Evolutionary conservation across 2,329 filamentous ascomycete species (phyloP).

Genomic region (Trichophyton rubrum): DNA sequence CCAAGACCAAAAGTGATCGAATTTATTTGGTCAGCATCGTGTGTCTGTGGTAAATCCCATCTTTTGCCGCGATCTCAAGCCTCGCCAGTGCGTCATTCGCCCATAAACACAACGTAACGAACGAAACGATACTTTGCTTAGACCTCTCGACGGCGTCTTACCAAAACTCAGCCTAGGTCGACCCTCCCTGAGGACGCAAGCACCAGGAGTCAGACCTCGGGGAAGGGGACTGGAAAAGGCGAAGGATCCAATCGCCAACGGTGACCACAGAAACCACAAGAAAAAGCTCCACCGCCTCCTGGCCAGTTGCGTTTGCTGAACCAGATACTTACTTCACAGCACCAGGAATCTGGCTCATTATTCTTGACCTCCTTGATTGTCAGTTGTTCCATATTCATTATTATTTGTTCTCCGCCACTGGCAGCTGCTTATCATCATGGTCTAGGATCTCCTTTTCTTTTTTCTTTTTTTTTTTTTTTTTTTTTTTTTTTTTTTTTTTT

Average conservation of each 20-base stretch:
- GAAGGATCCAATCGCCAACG: constrained; percentile 1
- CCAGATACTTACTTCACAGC: not conserved
- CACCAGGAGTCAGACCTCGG: not conserved
- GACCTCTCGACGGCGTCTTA: constrained; percentile 2
- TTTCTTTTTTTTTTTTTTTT: not conserved
- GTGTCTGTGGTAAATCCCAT: not conserved
- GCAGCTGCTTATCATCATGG: not conserved
- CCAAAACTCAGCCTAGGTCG: not conserved
- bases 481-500: not conserved
- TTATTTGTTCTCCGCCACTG: not conserved
- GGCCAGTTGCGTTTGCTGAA: not conserved
- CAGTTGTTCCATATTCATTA: not conserved
- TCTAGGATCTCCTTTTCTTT: not conserved
- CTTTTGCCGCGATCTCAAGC: not conserved
- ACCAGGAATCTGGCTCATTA: not conserved
- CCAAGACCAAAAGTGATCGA: not conserved
- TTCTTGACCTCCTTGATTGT: too few species aligned
- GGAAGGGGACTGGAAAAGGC: not conserved
- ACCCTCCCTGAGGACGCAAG: not conserved
- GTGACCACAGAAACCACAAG: not conserved
- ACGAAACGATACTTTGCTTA: not conserved
- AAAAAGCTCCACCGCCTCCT: not conserved
- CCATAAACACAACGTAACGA: not conserved
- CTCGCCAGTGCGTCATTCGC: not conserved
- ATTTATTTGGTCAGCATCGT: not conserved